phyloP scores from a whole-genome alignment of 352 stramenopile genomes.

The Phytopythium helicoides region DNA sequence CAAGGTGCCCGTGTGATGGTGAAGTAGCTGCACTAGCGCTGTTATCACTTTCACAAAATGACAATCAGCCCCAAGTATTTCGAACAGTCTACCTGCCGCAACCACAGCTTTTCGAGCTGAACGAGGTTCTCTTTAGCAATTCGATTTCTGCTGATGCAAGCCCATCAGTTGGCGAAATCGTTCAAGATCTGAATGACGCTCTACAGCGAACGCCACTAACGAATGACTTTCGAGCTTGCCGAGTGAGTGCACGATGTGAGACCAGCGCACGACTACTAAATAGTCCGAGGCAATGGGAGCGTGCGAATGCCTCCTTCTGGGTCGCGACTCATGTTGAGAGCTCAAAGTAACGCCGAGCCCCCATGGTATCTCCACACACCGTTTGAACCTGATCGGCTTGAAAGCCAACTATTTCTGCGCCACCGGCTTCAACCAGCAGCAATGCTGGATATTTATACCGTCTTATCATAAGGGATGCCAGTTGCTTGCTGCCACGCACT shows the following conservation, averaged over 20 bases:
- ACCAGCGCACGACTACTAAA: slow-evolving; percentile 55
- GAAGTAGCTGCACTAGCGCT: slow-evolving; percentile 2
- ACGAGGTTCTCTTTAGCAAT: too few relatives aligned
- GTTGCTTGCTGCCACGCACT: too few relatives aligned
- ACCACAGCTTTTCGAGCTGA: too few relatives aligned
- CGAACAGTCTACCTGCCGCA: too few relatives aligned
- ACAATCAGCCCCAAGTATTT: too few relatives aligned
- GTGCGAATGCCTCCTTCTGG: slow-evolving; percentile 48
- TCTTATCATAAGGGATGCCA: too few relatives aligned
- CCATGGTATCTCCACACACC: neutral
- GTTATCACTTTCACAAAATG: too few relatives aligned
- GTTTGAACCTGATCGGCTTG: too few relatives aligned
- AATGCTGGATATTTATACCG: too few relatives aligned
- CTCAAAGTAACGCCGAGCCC: neutral
- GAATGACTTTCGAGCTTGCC: too few relatives aligned
- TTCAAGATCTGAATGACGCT: neutral
- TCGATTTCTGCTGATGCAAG: neutral
- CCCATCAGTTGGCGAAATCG: neutral
- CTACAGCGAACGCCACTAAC: neutral
- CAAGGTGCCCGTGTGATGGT: neutral
- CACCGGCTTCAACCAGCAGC: too few relatives aligned
- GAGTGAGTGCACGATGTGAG: slow-evolving; percentile 29
- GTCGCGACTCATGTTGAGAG: slow-evolving; percentile 5
- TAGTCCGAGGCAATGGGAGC: slow-evolving; percentile 62
- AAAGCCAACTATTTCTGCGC: too few relatives aligned